Evolutionary conservation across 2,329 filamentous ascomycete species (phyloP), one percentile per base, ranked within the genome.

Genomic region (Laburnicola sp.): DNA sequence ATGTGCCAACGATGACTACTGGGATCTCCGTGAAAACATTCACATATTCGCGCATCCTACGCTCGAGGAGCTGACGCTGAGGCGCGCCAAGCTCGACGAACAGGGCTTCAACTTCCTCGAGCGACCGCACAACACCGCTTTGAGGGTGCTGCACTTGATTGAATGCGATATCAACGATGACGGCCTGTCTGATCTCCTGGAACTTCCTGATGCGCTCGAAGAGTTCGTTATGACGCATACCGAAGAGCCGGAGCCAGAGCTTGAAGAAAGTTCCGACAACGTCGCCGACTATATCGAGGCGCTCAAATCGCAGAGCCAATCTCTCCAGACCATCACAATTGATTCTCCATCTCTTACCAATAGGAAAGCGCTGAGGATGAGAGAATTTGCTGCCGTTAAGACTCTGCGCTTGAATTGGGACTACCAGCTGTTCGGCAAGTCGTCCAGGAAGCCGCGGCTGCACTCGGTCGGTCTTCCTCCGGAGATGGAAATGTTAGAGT

Each of bases 111-210:
- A 69, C 39, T 63, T 61, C 22, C 59, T 68, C 3, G 66, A 69
- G 45, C 59, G 64, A 10, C 66, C 66, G 10, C 64, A 68, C 26
- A 51, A 62, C 23, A 69, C 66, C 0, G 60, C 64, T 1, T 38
- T 69, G 23, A 68, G 66, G 43, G 59, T 56, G 21, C 51, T 69
- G 11, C 57, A 61, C 16, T 34, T 69, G 21, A 63, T 69, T 34
- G 66, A 69, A 55, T 69, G 66, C 56, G 66, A 69, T 44, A 66
- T 69, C 31, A 68, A 63, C 47, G 66, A 69, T 25, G 66, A 69
- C 35, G 64, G 64, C 3, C 57, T 69, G 1, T 58, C 63, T 2
- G 66, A 69, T 35, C 48, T 69, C 2, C 59, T 69, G n/a, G 63
- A 68, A 48, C 57, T 69, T 4, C 66, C 66, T 0, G 59, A 66